A percentile compares a stretch with the other conserved stretches of the same genome.
These are phyloP conservation scores for Penicillium olsonii DNA, from an alignment of 2,329 filamentous ascomycete species.

Conservation along the genomic window DNA sequence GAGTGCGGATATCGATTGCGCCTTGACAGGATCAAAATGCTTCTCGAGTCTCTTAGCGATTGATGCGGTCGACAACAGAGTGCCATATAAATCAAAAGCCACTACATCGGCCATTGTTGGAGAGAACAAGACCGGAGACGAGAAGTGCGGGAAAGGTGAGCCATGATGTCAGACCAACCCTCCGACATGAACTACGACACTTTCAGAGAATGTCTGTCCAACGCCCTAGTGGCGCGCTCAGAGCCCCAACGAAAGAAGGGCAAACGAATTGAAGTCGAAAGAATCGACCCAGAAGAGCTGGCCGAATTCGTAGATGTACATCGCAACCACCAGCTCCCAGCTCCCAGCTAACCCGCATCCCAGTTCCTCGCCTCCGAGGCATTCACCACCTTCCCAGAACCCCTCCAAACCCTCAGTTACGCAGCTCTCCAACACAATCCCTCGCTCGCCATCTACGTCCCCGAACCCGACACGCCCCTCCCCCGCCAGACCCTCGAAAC, in stretches of 20 bases:
- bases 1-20: slow-evolving; percentile 57
- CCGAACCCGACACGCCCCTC: slow-evolving; percentile 50
- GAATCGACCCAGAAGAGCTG: slow-evolving; percentile 64
- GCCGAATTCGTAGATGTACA: slow-evolving; percentile 73
- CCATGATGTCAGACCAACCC: slow-evolving; percentile 25
- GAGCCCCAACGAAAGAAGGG: slow-evolving; percentile 45
- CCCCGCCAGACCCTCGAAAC: slow-evolving; percentile 52
- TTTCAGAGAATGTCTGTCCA: slow-evolving; percentile 74
- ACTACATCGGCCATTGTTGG: slow-evolving; percentile 40
- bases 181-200: slow-evolving; percentile 70
- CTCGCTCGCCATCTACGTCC: slow-evolving; percentile 57
- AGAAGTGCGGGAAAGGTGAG: background rate
- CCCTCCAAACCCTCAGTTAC: slow-evolving; percentile 65
- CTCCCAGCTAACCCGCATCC: slow-evolving; percentile 6
- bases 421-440: slow-evolving; percentile 53
- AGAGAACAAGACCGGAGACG: background rate
- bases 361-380: slow-evolving; percentile 70
- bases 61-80: slow-evolving; percentile 69
- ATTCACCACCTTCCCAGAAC: slow-evolving; percentile 64
- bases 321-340: background rate
- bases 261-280: slow-evolving; percentile 20
- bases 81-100: slow-evolving; percentile 76
- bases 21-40: slow-evolving; percentile 60
- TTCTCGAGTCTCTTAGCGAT: slow-evolving; percentile 62
- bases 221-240: slow-evolving; percentile 65